phyloP scores from a whole-genome alignment of 805 yeast species.

The Candida taoyuanica region DNA sequence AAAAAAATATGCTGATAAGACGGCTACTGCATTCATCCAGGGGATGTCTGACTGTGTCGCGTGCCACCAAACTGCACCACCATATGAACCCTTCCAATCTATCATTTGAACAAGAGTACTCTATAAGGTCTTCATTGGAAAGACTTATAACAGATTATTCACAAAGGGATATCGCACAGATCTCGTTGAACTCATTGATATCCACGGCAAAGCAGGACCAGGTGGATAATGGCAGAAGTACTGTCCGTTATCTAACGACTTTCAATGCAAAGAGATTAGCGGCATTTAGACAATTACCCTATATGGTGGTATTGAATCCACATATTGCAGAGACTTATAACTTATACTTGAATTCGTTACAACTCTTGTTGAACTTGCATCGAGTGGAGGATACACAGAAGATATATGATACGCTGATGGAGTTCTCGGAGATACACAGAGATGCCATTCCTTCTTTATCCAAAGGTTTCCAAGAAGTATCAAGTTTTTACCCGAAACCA shows the following conservation, averaged over 20 bases:
- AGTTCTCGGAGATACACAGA: conserved; percentile 69
- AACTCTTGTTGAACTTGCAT: conserved; percentile 42
- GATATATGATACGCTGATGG: conserved; percentile 49
- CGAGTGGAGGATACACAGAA: conserved; percentile 36
- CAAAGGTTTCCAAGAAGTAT: conserved; percentile 72
- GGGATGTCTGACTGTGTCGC: background rate
- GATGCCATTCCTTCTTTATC: conserved; percentile 82
- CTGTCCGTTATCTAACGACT: conserved; percentile 51
- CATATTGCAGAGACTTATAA: conserved; percentile 74
- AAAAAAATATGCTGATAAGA: background rate
- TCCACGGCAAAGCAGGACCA: conserved; percentile 34
- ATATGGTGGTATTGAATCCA: conserved; percentile 82
- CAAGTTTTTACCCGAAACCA: conserved; percentile 39
- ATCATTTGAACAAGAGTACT: conserved; percentile 48
- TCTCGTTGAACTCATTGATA: conserved; percentile 48
- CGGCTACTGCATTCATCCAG: conserved; percentile 7
- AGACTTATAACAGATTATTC: conserved; percentile 56
- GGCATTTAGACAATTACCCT: conserved; percentile 72
- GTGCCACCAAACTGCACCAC: conserved; percentile 21
- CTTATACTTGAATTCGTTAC: conserved; percentile 66
- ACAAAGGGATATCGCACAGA: conserved; percentile 44
- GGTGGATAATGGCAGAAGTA: conserved; percentile 39
- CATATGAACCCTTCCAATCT: conserved; percentile 17
- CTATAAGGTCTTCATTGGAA: conserved; percentile 54
- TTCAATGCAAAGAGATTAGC: conserved; percentile 67